Conservation (phyloP, 805 yeast species). For the Candida berthetii region DNA sequence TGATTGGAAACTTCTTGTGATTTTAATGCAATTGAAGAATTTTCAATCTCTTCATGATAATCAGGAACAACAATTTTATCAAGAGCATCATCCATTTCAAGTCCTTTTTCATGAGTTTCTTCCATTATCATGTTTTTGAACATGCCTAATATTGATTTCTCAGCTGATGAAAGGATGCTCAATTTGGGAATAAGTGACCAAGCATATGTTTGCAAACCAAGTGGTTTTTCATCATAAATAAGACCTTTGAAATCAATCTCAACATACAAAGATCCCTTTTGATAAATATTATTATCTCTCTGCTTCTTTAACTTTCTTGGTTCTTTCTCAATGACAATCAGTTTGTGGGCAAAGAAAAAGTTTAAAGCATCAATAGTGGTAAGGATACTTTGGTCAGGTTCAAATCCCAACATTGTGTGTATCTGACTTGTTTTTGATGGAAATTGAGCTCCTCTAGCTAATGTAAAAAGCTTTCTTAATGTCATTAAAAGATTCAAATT, state of each 20-base stretch:
- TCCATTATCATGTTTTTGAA: neutral
- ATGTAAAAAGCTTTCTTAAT: conserved; percentile 26
- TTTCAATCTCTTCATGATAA: neutral
- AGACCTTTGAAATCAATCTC: conserved; percentile 18
- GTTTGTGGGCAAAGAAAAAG: conserved; percentile 4
- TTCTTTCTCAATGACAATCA: conserved; percentile 5
- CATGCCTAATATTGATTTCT: neutral
- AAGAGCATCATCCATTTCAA: neutral
- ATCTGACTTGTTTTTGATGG: conserved; percentile 7
- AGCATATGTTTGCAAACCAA: conserved; percentile 1
- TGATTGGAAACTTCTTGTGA: neutral
- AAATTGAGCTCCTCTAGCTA: conserved; percentile 17
- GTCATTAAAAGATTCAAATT: conserved; percentile 25
- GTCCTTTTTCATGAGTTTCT: neutral
- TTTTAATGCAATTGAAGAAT: neutral
- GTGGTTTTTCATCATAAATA: neutral
- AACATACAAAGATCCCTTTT: conserved; percentile 13
- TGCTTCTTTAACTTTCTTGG: conserved; percentile 3
- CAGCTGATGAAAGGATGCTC: neutral
- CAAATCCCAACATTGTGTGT: conserved; percentile 12
- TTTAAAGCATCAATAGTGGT: conserved; percentile 9
- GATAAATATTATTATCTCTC: neutral
- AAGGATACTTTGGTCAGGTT: conserved; percentile 2
- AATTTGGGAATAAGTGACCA: conserved; percentile 12
- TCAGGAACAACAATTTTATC: neutral